Percentiles rank a stretch among this genome's conserved stretches.
These are phyloP conservation scores for Erysimum cheiranthoides DNA, from an alignment of 345 rosid genomes.

Conservation along the genomic window DNA sequence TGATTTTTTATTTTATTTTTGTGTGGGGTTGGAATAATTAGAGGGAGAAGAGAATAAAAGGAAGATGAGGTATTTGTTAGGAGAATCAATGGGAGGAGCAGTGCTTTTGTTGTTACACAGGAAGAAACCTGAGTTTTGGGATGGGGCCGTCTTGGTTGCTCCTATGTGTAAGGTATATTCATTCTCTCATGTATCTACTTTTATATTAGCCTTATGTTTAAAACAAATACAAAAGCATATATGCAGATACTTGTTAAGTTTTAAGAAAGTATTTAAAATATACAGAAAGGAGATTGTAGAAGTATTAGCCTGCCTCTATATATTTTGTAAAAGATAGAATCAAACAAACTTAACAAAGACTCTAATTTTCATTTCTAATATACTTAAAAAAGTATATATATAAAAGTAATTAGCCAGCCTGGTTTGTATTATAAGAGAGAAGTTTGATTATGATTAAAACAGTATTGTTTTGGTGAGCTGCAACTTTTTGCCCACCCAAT, in stretches of 20 bases:
- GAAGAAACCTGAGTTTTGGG: conserved; percentile 73
- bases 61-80: conserved; percentile 74
- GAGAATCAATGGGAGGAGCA: conserved; percentile 98
- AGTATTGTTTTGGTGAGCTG: background rate
- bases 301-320: no score
- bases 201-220: background rate
- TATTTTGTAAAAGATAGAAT: no score
- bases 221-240: no score
- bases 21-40: conserved; percentile 39
- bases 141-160: conserved; percentile 81
- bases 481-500: background rate
- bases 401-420: background rate
- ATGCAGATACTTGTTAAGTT: no score
- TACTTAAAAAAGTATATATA: no score
- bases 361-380: no score
- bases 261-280: no score
- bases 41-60: conserved; percentile 63
- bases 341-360: no score
- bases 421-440: background rate
- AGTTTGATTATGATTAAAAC: background rate
- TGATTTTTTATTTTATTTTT: background rate
- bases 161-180: conserved; percentile 83
- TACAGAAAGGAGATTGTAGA: no score
- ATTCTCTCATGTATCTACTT: background rate
- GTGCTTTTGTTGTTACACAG: conserved; percentile 67